phyloP scores from a whole-genome alignment of 75 land plant genomes.

The Larix kaempferi region DNA sequence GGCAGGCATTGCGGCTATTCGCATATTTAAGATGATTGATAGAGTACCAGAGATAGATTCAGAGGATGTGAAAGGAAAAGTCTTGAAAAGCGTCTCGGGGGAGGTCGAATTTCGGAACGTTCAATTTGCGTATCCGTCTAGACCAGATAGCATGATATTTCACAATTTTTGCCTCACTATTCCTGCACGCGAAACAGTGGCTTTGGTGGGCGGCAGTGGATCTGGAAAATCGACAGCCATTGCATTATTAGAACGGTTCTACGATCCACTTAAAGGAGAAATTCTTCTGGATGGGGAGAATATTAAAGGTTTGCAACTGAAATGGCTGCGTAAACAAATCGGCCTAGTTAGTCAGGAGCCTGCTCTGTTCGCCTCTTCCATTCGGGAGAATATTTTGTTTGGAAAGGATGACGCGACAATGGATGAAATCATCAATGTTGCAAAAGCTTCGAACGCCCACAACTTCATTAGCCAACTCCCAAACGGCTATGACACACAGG shows the following conservation, averaged over 20 bases:
- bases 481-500: constrained; percentile 55
- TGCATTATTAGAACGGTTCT: constrained; percentile 47
- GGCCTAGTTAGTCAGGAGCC: constrained; percentile 73
- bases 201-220: constrained; percentile 65
- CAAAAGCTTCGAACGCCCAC: constrained; percentile 63
- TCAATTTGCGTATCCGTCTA: constrained; percentile 52
- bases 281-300: constrained; percentile 48
- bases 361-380: constrained; percentile 57
- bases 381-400: constrained; percentile 53
- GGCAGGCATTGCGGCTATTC: constrained; percentile 53
- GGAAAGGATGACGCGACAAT: constrained; percentile 49
- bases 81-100: constrained; percentile 37
- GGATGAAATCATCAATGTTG: constrained; percentile 36
- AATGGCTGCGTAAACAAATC: constrained; percentile 52
- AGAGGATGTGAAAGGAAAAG: constrained; percentile 33
- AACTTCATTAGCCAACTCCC: constrained; percentile 57
- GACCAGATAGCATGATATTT: constrained; percentile 38
- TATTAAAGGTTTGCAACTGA: constrained; percentile 31
- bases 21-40: constrained; percentile 53
- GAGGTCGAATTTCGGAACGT: constrained; percentile 44
- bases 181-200: constrained; percentile 44
- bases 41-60: constrained; percentile 42
- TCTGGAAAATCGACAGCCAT: constrained; percentile 58
- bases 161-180: constrained; percentile 32
- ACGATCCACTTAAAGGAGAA: constrained; percentile 48